Evolutionary conservation across 2,329 filamentous ascomycete genomes (phyloP).

Genomic region (Fusarium armeniacum): DNA sequence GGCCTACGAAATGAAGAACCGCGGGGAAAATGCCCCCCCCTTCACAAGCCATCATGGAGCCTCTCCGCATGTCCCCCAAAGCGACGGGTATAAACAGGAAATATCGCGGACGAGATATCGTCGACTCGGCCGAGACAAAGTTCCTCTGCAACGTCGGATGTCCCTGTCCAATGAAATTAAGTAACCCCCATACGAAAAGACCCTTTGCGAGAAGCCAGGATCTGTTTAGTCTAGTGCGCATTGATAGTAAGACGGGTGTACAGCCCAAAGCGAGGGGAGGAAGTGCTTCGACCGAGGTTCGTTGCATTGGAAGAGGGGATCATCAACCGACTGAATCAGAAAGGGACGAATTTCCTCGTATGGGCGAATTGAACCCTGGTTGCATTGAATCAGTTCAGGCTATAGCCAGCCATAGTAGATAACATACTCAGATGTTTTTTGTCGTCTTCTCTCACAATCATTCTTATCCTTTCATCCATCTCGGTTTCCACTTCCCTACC

Average conservation of each 20-base stretch:
- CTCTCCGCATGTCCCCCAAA: slow-evolving; percentile 14
- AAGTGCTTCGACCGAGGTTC: slow-evolving; percentile 27
- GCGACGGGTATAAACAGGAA: slow-evolving; percentile 32
- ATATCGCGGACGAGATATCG: slow-evolving; percentile 16
- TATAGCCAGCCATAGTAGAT: slow-evolving; percentile 3
- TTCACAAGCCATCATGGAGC: not conserved
- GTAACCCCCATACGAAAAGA: not conserved
- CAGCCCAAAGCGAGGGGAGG: slow-evolving; percentile 20
- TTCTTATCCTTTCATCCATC: not conserved
- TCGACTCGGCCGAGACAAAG: slow-evolving; percentile 37
- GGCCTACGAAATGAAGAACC: not conserved
- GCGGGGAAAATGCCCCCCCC: not conserved
- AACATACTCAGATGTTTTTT: not conserved
- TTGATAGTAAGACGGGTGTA: slow-evolving; percentile 16
- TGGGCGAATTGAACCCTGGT: slow-evolving; percentile 5
- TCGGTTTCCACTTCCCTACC: not conserved
- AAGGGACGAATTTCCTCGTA: slow-evolving; percentile 2
- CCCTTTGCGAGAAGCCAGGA: slow-evolving; percentile 20
- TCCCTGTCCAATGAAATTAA: slow-evolving; percentile 26
- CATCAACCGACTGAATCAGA: slow-evolving; percentile 9
- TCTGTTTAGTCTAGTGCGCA: slow-evolving; percentile 4
- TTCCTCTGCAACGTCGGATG: slow-evolving; percentile 3
- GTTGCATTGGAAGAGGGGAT: slow-evolving; percentile 31
- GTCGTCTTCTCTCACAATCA: not conserved
- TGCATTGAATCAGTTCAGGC: slow-evolving; percentile 21